Percentiles rank a stretch among this genome's conserved stretches.
Evolutionary conservation across 371 early-diverging fungal species (phyloP).

Genomic region (Mucor irregularis): DNA sequence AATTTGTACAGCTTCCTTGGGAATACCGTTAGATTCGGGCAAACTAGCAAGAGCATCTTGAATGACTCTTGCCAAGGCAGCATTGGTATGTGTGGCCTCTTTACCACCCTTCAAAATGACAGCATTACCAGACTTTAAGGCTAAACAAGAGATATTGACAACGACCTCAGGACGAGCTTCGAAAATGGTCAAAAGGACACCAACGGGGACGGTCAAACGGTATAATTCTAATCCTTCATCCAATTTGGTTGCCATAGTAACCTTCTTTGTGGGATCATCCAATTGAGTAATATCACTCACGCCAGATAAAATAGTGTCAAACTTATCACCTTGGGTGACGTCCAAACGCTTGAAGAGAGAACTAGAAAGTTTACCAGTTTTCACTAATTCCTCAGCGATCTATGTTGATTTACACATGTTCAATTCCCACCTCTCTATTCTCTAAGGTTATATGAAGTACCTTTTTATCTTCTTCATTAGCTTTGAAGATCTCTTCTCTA

Average conservation of each 20-base stretch:
- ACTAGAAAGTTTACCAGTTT: constrained; percentile 70
- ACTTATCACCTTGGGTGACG: constrained; percentile 83
- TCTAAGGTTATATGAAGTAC: too few relatives aligned
- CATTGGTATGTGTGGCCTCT: constrained; percentile 80
- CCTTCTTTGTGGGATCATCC: constrained; percentile 82
- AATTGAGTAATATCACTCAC: constrained; percentile 86
- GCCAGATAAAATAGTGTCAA: constrained; percentile 81
- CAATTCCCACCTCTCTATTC: not conserved
- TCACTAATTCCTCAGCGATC: constrained; percentile 71
- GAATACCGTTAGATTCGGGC: constrained; percentile 53
- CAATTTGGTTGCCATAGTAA: constrained; percentile 77
- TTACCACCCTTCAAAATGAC: constrained; percentile 96
- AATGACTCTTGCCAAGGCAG: constrained; percentile 74
- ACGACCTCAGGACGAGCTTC: constrained; percentile 99
- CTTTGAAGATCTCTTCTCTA: constrained; percentile 72
- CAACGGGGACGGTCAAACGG: constrained; percentile 90
- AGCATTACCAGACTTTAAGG: constrained; percentile 95
- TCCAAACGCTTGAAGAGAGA: constrained; percentile 92
- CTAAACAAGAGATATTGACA: constrained; percentile 93
- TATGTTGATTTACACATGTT: constrained; percentile 11
- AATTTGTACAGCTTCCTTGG: constrained; percentile 81
- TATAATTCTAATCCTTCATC: constrained; percentile 86
- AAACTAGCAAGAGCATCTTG: constrained; percentile 73
- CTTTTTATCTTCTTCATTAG: constrained; percentile 82
- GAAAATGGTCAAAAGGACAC: constrained; percentile 94